Evolutionary conservation across 305 asterid species (phyloP).

Genomic region (Ilex paraguariensis): DNA sequence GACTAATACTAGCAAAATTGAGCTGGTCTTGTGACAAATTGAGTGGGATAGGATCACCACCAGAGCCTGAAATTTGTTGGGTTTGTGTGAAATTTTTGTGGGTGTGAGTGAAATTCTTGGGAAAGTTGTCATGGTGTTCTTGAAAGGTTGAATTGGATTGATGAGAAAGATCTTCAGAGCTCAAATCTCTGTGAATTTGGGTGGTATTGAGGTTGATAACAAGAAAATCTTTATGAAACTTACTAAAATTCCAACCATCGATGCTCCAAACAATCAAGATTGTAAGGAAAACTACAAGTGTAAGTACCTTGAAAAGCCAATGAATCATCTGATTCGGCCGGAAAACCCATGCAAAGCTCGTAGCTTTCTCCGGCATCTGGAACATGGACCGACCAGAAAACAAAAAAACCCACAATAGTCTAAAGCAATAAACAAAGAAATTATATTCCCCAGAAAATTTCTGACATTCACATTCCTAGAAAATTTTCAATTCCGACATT

Average conservation of each 20-base stretch:
- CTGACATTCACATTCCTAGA: neutral
- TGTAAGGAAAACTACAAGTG: constrained; percentile 46
- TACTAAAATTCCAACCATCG: constrained; percentile 34
- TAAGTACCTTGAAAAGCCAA: constrained; percentile 55
- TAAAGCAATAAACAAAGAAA: constrained; percentile 1
- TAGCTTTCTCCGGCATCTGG: constrained; percentile 56
- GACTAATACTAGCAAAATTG: constrained; percentile 21
- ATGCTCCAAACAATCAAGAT: constrained; percentile 47
- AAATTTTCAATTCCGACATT: neutral
- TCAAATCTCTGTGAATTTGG: neutral
- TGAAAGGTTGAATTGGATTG: constrained; percentile 12
- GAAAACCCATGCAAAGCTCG: constrained; percentile 40
- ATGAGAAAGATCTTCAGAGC: constrained; percentile 23
- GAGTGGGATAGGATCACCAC: constrained; percentile 14
- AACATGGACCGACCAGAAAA: constrained; percentile 5
- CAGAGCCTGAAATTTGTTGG: constrained; percentile 21
- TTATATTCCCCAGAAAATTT: neutral
- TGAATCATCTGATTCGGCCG: constrained; percentile 47
- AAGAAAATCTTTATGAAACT: constrained; percentile 28
- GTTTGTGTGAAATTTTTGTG: constrained; percentile 25
- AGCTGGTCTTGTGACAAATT: constrained; percentile 19
- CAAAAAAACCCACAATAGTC: constrained; percentile 3
- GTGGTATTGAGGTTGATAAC: too few species aligned
- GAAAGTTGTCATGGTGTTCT: constrained; percentile 11
- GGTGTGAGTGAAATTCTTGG: constrained; percentile 26